A percentile compares a stretch with the other conserved stretches of the same genome.
Evolutionary conservation across 331 rosid species (phyloP).

Genomic region (Prunus yedoensis): DNA sequence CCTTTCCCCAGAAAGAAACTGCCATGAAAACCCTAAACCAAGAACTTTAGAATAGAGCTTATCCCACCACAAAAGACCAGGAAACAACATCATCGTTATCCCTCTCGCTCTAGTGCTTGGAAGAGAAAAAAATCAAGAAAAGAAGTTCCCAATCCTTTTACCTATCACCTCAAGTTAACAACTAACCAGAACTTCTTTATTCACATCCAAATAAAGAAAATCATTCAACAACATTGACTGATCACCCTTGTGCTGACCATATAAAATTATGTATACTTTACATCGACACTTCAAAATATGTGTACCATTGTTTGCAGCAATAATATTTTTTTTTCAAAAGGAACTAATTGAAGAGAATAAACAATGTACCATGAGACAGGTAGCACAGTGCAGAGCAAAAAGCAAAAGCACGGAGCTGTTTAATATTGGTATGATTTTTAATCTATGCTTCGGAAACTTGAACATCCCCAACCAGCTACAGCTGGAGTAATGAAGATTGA

Average conservation of each 20-base stretch:
- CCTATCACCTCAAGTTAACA: not conserved
- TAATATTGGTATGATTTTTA: slow-evolving; percentile 49
- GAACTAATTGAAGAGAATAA: not conserved
- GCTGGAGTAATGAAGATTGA: not conserved
- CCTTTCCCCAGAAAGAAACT: not conserved
- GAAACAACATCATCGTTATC: not conserved
- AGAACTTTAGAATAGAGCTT: not conserved
- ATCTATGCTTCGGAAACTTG: slow-evolving; percentile 90
- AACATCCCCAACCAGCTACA: slow-evolving; percentile 44
- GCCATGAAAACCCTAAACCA: not conserved
- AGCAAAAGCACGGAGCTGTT: slow-evolving; percentile 59
- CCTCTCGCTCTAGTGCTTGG: not conserved
- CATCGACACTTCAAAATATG: not conserved
- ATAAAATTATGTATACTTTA: not conserved
- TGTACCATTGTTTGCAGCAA: not conserved
- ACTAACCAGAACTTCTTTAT: not conserved
- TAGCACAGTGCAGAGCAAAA: slow-evolving; percentile 44
- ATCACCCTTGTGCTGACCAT: not conserved
- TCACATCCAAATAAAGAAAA: not conserved
- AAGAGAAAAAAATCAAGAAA: not conserved
- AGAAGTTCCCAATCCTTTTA: not conserved
- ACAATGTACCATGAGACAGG: slow-evolving; percentile 84
- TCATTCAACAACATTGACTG: not conserved
- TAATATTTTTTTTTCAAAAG: too few relatives aligned
- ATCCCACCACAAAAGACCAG: not conserved